These are phyloP conservation scores for Eutrema heterophyllum DNA, from an alignment of 345 rosid species.

Conservation along the genomic window DNA sequence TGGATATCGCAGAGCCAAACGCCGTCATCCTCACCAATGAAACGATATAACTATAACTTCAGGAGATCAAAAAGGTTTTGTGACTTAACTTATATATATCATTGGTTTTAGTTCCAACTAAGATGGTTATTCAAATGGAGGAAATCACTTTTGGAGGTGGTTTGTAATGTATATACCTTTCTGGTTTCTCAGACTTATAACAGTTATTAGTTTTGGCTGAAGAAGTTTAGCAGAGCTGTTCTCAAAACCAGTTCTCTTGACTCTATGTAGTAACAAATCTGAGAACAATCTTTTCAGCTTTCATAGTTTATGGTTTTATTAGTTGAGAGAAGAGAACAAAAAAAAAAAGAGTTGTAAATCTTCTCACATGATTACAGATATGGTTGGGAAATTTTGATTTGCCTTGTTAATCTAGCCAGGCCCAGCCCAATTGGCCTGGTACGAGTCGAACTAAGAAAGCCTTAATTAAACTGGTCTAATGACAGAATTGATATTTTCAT, in stretches of 20 bases:
- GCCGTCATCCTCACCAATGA: slow-evolving; percentile 21
- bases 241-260: background rate
- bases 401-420: background rate
- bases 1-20: slow-evolving; percentile 28
- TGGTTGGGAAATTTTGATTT: background rate
- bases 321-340: background rate
- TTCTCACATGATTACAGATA: background rate
- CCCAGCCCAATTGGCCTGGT: slow-evolving; percentile 5
- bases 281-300: background rate
- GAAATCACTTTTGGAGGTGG: slow-evolving; percentile 9
- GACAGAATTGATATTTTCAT: background rate
- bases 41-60: background rate
- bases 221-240: slow-evolving; percentile 2
- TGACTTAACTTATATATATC: background rate
- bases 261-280: background rate
- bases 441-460: background rate
- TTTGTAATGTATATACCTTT: slow-evolving; percentile 12
- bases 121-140: background rate
- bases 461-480: background rate
- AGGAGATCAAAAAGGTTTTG: slow-evolving; percentile 16
- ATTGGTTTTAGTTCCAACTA: background rate
- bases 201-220: background rate
- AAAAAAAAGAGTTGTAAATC: background rate
- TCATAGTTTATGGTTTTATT: background rate
- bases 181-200: slow-evolving; percentile 7